Conservation (phyloP, 768 basidiomycete species). For the Calocybe cyanea region DNA sequence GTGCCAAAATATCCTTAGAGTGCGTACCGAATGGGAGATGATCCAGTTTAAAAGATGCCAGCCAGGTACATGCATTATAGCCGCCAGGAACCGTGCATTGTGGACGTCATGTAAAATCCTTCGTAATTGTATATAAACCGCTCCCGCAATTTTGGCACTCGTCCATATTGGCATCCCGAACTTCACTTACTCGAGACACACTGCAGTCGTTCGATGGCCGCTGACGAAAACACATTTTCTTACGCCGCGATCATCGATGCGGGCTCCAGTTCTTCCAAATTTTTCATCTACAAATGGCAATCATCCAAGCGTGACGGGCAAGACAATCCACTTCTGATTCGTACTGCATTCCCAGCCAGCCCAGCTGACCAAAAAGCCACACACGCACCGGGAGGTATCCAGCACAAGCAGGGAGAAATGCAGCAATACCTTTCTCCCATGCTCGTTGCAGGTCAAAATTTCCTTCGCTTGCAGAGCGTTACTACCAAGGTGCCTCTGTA, state of each 20-base stretch:
- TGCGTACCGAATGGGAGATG: too few species aligned
- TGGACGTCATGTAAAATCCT: too few species aligned
- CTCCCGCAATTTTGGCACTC: too few species aligned
- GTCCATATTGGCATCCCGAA: too few species aligned
- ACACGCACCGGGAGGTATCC: slow-evolving; percentile 4
- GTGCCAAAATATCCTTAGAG: too few species aligned
- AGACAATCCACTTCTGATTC: slow-evolving; percentile 1
- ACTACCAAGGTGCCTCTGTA: slow-evolving; percentile 8
- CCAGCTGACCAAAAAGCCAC: slow-evolving; percentile 4
- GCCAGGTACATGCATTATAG: too few species aligned
- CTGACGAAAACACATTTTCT: too few species aligned
- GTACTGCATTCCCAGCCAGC: slow-evolving; percentile 3
- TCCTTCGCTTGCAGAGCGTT: not conserved
- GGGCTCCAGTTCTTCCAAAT: slow-evolving; percentile 7
- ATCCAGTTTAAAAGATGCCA: too few species aligned
- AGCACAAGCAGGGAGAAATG: slow-evolving; percentile 5
- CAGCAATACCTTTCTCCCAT: slow-evolving; percentile 2
- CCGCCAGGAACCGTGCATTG: too few species aligned
- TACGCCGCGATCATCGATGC: slow-evolving; percentile 13
- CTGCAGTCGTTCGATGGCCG: too few species aligned
- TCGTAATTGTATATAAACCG: too few species aligned
- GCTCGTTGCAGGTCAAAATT: not conserved
- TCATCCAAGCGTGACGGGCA: not conserved
- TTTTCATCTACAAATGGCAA: slow-evolving; percentile 13
- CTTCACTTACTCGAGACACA: too few species aligned